Evolutionary conservation across 2,329 filamentous ascomycete species (phyloP), one percentile per base, ranked within the genome.

Genomic region (Botrytis byssoidea): DNA sequence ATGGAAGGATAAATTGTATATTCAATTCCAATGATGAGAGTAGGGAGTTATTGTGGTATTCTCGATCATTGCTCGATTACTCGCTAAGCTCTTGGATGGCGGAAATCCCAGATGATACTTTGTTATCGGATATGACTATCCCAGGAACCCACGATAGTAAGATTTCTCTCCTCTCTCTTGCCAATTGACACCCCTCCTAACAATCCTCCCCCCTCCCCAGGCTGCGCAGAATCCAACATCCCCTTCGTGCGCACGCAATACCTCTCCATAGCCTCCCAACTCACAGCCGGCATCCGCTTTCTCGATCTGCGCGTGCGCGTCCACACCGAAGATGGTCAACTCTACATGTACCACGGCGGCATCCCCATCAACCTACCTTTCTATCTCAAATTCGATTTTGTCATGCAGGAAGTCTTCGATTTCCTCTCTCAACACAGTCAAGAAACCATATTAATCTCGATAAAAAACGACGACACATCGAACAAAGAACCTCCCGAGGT

Each of bases 171-270:
- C 25, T 40, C 8, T 25, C 18, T 46, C 22, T n/a, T 25, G 9
- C 10, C 1, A 16, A 10, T 1, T 12, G n/a, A 37, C 20, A n/a
- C 7, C 9, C 9, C 18, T n/a, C 22, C 69, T 71, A 51, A 71
- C 57, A 71, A 71, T 4, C 20, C 18, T 3, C 51, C 6, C 44
- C 25, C 32, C 51, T 3, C 44, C 25, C 32, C n/a, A 72, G 70
- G 90, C 32, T 87, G 86, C 81, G 82, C 83, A 4, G 81, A 77
- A 69, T 82, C 80, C 12, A 85, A 91, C 81, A 83, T 86, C 42
- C 91, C 91, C 0, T 92, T 90, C 14, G 91, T 93, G n/a, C 87
- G 91, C 59, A 93, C 91, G 77, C 91, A 93, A 82, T 87, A 89
- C 55, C 88, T 91, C 29, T 85, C 86, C 44, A 85, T 91, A 0